Base-by-base conservation (phyloP, 768 basidiomycete species). In the Phylloporus scabripes region DNA sequence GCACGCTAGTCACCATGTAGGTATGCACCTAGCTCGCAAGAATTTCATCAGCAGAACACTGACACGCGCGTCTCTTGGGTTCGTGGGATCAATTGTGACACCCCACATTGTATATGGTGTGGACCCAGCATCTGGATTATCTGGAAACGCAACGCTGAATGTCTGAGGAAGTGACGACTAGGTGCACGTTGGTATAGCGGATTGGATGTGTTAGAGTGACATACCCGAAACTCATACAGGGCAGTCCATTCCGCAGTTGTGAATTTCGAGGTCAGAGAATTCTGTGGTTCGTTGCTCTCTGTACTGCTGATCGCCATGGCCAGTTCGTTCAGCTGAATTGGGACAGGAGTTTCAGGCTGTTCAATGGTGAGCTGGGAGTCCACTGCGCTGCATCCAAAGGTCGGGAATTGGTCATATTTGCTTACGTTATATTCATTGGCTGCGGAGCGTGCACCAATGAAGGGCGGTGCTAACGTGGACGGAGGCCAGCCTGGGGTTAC, bases 41-140 rank as follows among this genome's bases (percentile, higher is more conserved):
- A 91, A 92, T 61, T 91, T 90, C 78, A 90, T 80, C 32, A 92
- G 72, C 8, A 91, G 60, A 28, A 91, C 86, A 58, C 85, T 88
- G 50, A 80, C 78, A 7, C 78, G 76, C 1, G 87, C 81, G 61
- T 87, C 77, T 41, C 58, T 60, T 11, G 79, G 77, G 48, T 72
- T 69, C 2, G 48, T 52, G 3, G 89, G 84, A 63, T 86, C 77
- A 23, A 92, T 76, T 1, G 61, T 66, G 17, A 92, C 79, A 23
- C 87, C 85, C 89, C 89, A 92, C 49, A 92, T 63, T 5, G 55
- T 66, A 55, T 85, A 74, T 8, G 81, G 67, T 1, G 71, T 72
- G 0, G 72, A 70, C 48, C 71, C 76, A 10, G 76, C 80, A 40
- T 77, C 70, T 6, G 73, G 63, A 40, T 79, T 74, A 43, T 85